Percentiles rank a stretch among this genome's conserved stretches.
phyloP scores from a whole-genome alignment of 2,329 filamentous ascomycete species.

The Trichoderma koningiopsis region DNA sequence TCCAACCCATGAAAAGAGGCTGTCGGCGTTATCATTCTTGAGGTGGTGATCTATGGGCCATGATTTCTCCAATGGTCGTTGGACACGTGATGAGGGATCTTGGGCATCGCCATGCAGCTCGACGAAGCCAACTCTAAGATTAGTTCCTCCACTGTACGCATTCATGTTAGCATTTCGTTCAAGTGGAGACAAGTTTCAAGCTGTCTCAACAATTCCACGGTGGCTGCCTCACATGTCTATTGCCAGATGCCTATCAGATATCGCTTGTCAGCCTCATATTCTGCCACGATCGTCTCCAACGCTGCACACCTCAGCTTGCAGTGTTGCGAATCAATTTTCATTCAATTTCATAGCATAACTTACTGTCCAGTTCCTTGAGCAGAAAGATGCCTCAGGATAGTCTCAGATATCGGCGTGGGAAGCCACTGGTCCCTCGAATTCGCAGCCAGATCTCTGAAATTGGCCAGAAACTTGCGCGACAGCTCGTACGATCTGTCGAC shows the following conservation, averaged over 20 bases:
- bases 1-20: slow-evolving; percentile 81
- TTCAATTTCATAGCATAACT: slow-evolving; percentile 34
- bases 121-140: slow-evolving; percentile 68
- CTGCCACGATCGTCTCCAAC: background rate
- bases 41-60: slow-evolving; percentile 76
- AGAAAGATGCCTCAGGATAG: slow-evolving; percentile 54
- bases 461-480: slow-evolving; percentile 49
- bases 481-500: slow-evolving; percentile 49
- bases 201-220: no score
- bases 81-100: slow-evolving; percentile 46
- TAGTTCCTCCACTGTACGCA: slow-evolving; percentile 62
- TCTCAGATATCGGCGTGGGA: slow-evolving; percentile 62
- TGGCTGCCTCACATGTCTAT: slow-evolving; percentile 64
- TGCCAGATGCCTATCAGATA: slow-evolving; percentile 54
- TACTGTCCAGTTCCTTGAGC: slow-evolving; percentile 51
- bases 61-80: slow-evolving; percentile 65
- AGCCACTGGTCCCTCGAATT: slow-evolving; percentile 59
- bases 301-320: background rate
- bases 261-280: slow-evolving; percentile 23
- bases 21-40: slow-evolving; percentile 73
- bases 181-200: background rate
- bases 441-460: slow-evolving; percentile 54
- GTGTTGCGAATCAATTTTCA: background rate
- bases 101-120: slow-evolving; percentile 53
- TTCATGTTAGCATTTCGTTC: slow-evolving; percentile 6